These are phyloP conservation scores for Cyamopsis tetragonoloba DNA, from an alignment of 306 rosid genomes.

Conservation along the genomic window DNA sequence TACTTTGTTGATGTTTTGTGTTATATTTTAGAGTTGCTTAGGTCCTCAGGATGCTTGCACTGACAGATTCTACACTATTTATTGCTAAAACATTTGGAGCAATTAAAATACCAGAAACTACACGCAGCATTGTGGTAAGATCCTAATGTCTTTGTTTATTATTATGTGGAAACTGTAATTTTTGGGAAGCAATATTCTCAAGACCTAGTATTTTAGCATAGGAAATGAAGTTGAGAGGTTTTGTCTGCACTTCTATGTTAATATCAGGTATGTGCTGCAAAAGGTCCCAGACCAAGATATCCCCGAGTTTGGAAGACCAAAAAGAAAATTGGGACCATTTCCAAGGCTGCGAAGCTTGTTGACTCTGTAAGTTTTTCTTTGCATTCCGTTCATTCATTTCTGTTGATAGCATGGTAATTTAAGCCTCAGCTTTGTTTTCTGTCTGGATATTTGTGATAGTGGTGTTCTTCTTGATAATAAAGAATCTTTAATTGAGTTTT, in stretches of 20 bases:
- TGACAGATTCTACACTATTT: conserved; percentile 47
- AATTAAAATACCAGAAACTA: conserved; percentile 25
- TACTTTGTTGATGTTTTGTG: not conserved
- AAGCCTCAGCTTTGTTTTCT: not conserved
- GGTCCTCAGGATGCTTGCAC: conserved; percentile 57
- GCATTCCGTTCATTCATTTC: not conserved
- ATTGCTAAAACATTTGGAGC: conserved; percentile 39
- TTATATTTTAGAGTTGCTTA: conserved; percentile 30
- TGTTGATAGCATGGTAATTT: not conserved
- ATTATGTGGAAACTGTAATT: not conserved
- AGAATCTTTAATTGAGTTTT: conserved; percentile 2
- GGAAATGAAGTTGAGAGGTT: not conserved
- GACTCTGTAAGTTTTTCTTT: conserved; percentile 51
- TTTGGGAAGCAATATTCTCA: not conserved
- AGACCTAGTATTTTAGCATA: not conserved
- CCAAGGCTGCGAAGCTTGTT: conserved; percentile 79
- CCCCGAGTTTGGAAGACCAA: conserved; percentile 89
- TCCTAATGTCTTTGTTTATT: not conserved
- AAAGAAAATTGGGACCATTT: conserved; percentile 73
- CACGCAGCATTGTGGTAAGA: conserved; percentile 61
- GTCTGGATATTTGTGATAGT: not conserved
- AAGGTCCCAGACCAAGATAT: conserved; percentile 92
- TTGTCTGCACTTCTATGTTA: not conserved
- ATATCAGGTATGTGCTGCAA: conserved; percentile 74
- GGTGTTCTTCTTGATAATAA: not conserved